phyloP scores from a whole-genome alignment of 306 rosid species.

The Begonia loranthoides region DNA sequence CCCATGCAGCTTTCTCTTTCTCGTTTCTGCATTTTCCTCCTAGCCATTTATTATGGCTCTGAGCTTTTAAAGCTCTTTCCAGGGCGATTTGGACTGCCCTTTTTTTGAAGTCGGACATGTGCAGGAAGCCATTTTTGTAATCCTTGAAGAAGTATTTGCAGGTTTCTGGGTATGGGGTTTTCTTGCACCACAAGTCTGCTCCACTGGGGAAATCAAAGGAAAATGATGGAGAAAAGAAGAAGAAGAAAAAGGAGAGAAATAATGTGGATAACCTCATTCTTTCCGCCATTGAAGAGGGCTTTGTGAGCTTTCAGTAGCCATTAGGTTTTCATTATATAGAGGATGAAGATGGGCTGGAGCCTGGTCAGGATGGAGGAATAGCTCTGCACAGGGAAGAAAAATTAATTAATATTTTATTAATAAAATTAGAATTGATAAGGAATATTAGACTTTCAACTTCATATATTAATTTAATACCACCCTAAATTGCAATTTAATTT shows the following conservation, averaged over 20 bases:
- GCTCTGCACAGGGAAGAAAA: no score
- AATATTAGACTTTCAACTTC: no score
- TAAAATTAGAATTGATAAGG: no score
- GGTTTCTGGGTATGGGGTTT: background rate
- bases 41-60: slow-evolving; percentile 22
- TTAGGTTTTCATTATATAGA: background rate
- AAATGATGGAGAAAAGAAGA: background rate
- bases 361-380: background rate
- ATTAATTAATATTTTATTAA: no score
- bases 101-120: background rate
- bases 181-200: background rate
- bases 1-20: slow-evolving; percentile 36
- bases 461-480: no score
- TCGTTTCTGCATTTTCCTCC: slow-evolving; percentile 23
- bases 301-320: background rate
- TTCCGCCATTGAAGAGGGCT: background rate
- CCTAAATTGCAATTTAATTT: no score
- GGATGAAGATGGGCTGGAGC: background rate
- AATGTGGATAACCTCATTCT: background rate
- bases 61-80: slow-evolving; percentile 22
- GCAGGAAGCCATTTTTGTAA: background rate
- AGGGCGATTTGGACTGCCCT: slow-evolving; percentile 17
- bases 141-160: background rate
- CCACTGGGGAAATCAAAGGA: background rate
- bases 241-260: background rate